Conservation (phyloP, 805 yeast genomes). For the Pichia pseudocactophila region DNA sequence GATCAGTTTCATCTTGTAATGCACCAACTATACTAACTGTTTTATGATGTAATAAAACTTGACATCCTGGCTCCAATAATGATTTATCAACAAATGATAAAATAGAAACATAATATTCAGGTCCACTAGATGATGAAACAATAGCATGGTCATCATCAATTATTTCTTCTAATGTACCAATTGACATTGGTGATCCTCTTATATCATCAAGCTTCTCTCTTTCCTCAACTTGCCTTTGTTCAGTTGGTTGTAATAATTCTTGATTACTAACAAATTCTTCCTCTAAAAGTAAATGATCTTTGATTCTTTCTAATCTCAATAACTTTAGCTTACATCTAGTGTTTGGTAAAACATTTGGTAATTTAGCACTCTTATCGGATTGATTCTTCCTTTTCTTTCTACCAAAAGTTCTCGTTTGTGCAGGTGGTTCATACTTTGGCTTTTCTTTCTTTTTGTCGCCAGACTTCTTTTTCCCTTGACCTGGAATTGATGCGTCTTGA, state of each 20-base stretch:
- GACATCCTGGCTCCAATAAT: constrained; percentile 91
- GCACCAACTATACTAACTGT: constrained; percentile 96
- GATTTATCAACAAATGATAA: constrained; percentile 96
- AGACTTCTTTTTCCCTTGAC: constrained; percentile 27
- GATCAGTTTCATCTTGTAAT: constrained; percentile 96
- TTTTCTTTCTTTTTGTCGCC: constrained; percentile 57
- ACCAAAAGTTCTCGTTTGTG: constrained; percentile 77
- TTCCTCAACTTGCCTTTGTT: constrained; percentile 94
- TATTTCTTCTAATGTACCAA: constrained; percentile 94
- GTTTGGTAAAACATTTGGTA: constrained; percentile 84
- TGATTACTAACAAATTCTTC: constrained; percentile 94
- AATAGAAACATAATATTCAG: constrained; percentile 94
- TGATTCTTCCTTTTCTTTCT: constrained; percentile 83
- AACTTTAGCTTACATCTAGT: constrained; percentile 90
- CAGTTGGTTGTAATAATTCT: constrained; percentile 91
- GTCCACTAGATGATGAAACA: constrained; percentile 91
- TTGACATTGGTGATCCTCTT: constrained; percentile 93
- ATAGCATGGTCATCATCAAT: constrained; percentile 98
- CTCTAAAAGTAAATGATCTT: constrained; percentile 88
- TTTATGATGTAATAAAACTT: constrained; percentile 90
- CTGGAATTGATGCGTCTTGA: constrained; percentile 29
- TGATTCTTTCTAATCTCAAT: constrained; percentile 89
- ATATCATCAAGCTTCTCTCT: constrained; percentile 90
- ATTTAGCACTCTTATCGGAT: constrained; percentile 60
- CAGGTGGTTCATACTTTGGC: constrained; percentile 98